phyloP scores from a whole-genome alignment of 495 filamentous ascomycete genomes.

The Podospora comata region DNA sequence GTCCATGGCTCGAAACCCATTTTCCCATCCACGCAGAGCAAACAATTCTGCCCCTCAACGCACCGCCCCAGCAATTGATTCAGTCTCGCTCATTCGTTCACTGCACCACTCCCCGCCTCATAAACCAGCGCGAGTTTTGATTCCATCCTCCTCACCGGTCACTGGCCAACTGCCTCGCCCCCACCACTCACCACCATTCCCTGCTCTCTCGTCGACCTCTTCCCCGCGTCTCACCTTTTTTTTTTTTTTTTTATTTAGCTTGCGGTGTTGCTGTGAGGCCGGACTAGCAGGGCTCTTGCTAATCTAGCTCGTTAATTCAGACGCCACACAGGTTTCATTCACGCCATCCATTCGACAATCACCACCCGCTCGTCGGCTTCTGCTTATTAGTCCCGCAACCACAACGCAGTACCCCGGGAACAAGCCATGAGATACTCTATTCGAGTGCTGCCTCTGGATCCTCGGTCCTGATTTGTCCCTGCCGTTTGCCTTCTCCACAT shows the following conservation, averaged over 20 bases:
- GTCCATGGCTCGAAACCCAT: background rate
- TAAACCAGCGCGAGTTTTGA: constrained; percentile 2
- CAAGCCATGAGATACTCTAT: constrained; percentile 8
- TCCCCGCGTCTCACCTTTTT: constrained; percentile 13
- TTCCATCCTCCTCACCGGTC: constrained; percentile 9
- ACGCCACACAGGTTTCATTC: constrained; percentile 19
- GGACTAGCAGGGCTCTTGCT: constrained; percentile 17
- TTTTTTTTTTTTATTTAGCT: constrained; percentile 4
- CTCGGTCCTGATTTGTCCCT: constrained; percentile 1
- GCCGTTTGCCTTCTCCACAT: background rate
- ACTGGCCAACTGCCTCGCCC: constrained; percentile 18
- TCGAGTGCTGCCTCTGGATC: constrained; percentile 8
- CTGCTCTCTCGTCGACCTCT: constrained; percentile 10
- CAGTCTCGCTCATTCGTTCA: constrained; percentile 7
- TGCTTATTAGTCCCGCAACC: background rate
- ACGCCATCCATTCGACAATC: constrained; percentile 10
- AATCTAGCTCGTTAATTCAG: background rate
- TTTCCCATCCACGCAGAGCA: constrained; percentile 13
- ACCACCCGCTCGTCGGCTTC: constrained; percentile 6
- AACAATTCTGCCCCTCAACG: constrained; percentile 7
- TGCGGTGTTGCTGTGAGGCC: constrained; percentile 6
- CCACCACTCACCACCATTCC: constrained; percentile 10
- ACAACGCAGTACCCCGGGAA: background rate
- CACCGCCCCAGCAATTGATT: constrained; percentile 5
- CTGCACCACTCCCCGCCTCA: constrained; percentile 2